Conservation (phyloP, 2,329 filamentous ascomycete species). For the Hypoxylon sp. region DNA sequence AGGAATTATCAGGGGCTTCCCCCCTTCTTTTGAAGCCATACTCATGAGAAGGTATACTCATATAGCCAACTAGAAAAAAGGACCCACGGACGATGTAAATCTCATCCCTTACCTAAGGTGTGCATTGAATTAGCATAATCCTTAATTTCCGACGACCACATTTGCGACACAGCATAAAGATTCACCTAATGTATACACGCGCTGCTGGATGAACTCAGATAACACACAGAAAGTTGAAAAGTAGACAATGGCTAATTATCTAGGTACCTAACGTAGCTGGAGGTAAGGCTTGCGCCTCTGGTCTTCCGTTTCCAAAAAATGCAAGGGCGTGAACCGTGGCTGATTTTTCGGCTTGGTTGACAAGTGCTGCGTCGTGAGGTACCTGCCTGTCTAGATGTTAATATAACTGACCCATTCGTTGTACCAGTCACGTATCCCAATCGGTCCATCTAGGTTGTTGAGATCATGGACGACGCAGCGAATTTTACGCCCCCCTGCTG, state of each 20-base stretch:
- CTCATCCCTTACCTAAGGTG: background rate
- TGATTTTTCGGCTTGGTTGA: background rate
- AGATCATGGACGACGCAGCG: background rate
- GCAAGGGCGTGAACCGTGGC: background rate
- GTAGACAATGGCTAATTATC: background rate
- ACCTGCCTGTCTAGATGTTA: background rate
- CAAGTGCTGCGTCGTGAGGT: background rate
- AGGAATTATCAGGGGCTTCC: background rate
- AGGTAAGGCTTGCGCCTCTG: background rate
- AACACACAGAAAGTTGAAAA: background rate
- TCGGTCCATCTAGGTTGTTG: background rate
- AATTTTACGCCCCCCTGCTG: background rate
- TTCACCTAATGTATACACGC: background rate
- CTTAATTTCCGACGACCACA: background rate
- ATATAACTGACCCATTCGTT: conserved; percentile 10
- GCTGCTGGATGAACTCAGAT: background rate
- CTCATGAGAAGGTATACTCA: background rate
- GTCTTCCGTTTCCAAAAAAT: background rate
- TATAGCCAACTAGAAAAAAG: background rate
- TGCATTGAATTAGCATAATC: background rate
- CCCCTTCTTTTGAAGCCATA: background rate
- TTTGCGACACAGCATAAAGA: background rate
- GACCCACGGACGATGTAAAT: background rate
- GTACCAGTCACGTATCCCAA: background rate
- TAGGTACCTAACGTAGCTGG: too few species aligned